A percentile compares a stretch with the other conserved stretches of the same genome.
These are phyloP conservation scores for Phytophthora quininea DNA, from an alignment of 352 stramenopile species.

Conservation along the genomic window DNA sequence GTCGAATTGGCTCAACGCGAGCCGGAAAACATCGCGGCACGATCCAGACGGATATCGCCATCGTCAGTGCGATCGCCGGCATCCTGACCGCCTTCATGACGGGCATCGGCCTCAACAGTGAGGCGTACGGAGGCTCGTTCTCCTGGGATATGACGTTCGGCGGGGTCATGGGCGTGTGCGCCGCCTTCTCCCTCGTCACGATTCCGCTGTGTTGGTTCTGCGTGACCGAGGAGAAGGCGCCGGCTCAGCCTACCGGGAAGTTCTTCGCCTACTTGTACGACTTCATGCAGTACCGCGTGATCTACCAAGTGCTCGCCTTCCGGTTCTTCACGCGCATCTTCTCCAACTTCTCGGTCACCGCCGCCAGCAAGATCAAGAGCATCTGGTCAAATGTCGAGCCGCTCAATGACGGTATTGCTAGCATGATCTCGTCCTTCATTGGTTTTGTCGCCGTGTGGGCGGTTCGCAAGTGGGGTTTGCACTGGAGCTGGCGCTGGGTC, in stretches of 20 bases:
- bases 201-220: conserved; percentile 45
- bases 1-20: conserved; percentile 60
- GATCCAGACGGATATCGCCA: conserved; percentile 44
- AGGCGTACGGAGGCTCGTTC: conserved; percentile 49
- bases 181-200: conserved; percentile 29
- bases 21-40: conserved; percentile 41
- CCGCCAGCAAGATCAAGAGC: conserved; percentile 35
- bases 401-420: conserved; percentile 34
- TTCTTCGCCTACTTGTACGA: conserved; percentile 40
- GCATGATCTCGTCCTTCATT: conserved; percentile 35
- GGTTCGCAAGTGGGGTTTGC: conserved; percentile 48
- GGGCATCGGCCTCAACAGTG: conserved; percentile 47
- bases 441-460: conserved; percentile 34
- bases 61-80: conserved; percentile 20
- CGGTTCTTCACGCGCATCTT: conserved; percentile 46
- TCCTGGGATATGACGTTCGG: conserved; percentile 46
- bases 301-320: conserved; percentile 42
- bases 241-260: conserved; percentile 3
- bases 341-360: conserved; percentile 35
- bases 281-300: conserved; percentile 43
- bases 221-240: conserved; percentile 39
- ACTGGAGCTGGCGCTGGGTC: conserved; percentile 57
- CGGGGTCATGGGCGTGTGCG: conserved; percentile 43
- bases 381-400: conserved; percentile 35
- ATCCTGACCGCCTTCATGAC: conserved; percentile 48